Percentiles rank a stretch among this genome's conserved stretches.
Conservation (phyloP, 768 basidiomycete species). For the Lactarius quietus region DNA sequence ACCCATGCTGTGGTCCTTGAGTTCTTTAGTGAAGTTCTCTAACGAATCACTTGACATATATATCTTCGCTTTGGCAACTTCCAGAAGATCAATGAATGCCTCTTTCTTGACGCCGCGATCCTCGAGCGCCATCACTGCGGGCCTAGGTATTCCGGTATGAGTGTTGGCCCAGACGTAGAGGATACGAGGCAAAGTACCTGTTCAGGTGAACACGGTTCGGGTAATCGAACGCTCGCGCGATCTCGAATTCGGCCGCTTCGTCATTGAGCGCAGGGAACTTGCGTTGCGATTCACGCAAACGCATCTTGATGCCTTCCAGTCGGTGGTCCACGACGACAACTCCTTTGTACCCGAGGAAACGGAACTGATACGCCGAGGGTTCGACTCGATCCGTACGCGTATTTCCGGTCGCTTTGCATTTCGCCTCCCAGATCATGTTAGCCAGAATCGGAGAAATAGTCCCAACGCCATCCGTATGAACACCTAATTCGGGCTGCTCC, state of each 20-base stretch:
- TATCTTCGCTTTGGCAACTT: constrained; percentile 51
- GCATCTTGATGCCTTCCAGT: constrained; percentile 64
- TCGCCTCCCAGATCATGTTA: constrained; percentile 53
- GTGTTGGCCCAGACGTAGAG: neutral
- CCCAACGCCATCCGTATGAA: constrained; percentile 78
- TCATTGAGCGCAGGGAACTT: constrained; percentile 59
- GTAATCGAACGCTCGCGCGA: constrained; percentile 56
- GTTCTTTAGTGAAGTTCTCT: constrained; percentile 43
- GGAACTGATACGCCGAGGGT: constrained; percentile 61
- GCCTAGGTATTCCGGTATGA: constrained; percentile 38
- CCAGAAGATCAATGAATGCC: constrained; percentile 60
- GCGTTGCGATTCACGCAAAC: constrained; percentile 66
- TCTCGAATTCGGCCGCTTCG: constrained; percentile 60
- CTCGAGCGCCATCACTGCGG: constrained; percentile 76
- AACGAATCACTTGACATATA: constrained; percentile 60
- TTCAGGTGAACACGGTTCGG: constrained; percentile 71
- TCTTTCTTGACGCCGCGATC: constrained; percentile 61
- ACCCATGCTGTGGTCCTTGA: constrained; percentile 48
- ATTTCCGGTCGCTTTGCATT: constrained; percentile 40
- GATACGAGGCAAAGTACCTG: constrained; percentile 40
- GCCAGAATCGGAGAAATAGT: constrained; percentile 66
- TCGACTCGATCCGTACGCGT: neutral
- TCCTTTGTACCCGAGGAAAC: constrained; percentile 79
- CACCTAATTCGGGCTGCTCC: constrained; percentile 54
- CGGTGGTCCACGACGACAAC: constrained; percentile 63